Evolutionary conservation across 208 protist genomes (phyloP), one percentile per base, ranked within the genome.

Genomic region (Leishmania major): DNA sequence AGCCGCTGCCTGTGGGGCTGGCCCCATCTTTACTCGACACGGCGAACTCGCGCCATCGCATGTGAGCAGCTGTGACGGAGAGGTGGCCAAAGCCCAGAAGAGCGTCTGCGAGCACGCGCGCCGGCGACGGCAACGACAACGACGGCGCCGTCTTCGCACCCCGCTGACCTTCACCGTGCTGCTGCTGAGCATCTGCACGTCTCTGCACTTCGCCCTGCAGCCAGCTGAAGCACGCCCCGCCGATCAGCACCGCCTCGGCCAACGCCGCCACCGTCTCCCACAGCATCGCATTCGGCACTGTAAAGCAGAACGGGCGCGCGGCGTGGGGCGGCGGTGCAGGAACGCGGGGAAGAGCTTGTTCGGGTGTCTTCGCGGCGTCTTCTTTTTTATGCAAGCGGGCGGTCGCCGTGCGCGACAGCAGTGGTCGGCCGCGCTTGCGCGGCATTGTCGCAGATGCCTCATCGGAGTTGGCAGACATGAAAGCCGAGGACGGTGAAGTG

Each of bases 211-310:
- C 71, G 35, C 47, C 69, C 5, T n/a, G 45, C 5, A 85, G 69
- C 82, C 82, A 85, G 62, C 37, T 59, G 22, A 71, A 78, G 60
- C 69, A 79, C 28, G 47, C 15, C 2, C 85, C 85, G 51, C 79
- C 85, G 31, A 79, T 60, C 37, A 89, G 79, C 35, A 82, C 43
- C 17, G 80, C 60, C 76, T 89, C 82, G 13, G 79, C 85, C 11
- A 89, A 55, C 13, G 78, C 71, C 4, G 85, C 85, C 70, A 82
- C 85, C 3, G 81, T 78, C 31, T 85, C 82, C 77, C 82, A 85
- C 31, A 85, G 71, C 15, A 81, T 47, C 22, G 55, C 51, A 59
- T 85, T 80, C 15, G 82, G 51, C 13, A 85, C 11, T 17, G 53
- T 78, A 15, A 80, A 71, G 37, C 69, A 74, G 15, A 75, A 57